Evolutionary conservation across 164 flowering plant genomes (phyloP).

Genomic region (Kalanchoe fedtschenkoi): DNA sequence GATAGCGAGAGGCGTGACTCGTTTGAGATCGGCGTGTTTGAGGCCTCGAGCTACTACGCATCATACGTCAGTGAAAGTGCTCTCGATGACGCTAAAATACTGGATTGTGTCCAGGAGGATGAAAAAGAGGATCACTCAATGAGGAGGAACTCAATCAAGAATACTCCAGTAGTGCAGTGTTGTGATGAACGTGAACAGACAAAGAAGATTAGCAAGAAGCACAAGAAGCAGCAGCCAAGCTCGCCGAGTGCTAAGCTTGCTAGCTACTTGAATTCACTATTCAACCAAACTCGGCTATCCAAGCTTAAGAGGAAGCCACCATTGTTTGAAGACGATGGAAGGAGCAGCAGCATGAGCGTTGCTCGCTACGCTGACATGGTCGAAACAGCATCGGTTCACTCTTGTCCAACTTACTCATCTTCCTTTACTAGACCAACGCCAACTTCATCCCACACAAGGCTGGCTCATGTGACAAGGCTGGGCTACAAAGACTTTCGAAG

Average conservation of each 20-base stretch:
- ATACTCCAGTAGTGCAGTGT: background rate
- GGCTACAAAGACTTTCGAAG: background rate
- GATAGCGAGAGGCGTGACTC: background rate
- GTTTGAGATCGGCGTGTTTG: background rate
- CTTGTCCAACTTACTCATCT: background rate
- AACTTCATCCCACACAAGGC: background rate
- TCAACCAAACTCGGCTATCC: background rate
- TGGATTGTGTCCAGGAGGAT: background rate
- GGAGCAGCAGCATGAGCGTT: conserved; percentile 5
- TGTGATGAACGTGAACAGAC: background rate
- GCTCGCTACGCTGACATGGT: background rate
- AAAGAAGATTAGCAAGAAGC: background rate
- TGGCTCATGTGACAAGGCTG: background rate
- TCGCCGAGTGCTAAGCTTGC: conserved; percentile 1
- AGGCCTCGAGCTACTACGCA: background rate
- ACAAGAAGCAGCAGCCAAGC: background rate
- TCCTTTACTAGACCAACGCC: background rate
- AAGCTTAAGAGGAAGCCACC: background rate
- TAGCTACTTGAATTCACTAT: conserved; percentile 1
- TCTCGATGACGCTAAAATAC: background rate
- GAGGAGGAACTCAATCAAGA: background rate
- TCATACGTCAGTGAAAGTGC: background rate
- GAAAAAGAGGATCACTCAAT: background rate
- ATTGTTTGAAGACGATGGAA: background rate
- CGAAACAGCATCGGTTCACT: background rate